Evolutionary conservation across 345 rosid genomes (phyloP).

Genomic region (Anastatica hierochuntica): DNA sequence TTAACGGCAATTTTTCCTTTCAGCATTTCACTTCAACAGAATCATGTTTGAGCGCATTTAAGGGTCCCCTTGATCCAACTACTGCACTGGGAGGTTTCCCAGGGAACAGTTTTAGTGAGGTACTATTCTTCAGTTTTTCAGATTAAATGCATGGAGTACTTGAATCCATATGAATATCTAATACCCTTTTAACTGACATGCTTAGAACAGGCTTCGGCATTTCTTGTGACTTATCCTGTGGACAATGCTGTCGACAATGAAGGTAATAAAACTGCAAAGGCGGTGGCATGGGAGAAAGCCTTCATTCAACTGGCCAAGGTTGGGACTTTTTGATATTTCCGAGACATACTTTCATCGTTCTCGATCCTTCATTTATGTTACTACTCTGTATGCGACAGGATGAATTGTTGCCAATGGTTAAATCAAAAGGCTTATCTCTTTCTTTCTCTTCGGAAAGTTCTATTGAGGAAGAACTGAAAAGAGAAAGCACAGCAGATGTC

Average conservation of each 20-base stretch:
- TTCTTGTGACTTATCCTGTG: slow-evolving; percentile 86
- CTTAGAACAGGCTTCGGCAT: slow-evolving; percentile 83
- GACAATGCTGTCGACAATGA: slow-evolving; percentile 60
- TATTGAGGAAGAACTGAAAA: slow-evolving; percentile 87
- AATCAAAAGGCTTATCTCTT: slow-evolving; percentile 61
- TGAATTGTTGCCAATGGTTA: slow-evolving; percentile 71
- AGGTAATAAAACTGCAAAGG: slow-evolving; percentile 60
- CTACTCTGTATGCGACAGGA: slow-evolving; percentile 41
- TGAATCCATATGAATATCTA: slow-evolving; percentile 9
- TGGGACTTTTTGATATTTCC: slow-evolving; percentile 4
- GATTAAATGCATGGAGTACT: neutral
- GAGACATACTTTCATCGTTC: neutral
- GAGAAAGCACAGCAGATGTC: slow-evolving; percentile 95
- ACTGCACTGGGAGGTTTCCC: slow-evolving; percentile 88
- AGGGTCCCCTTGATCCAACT: slow-evolving; percentile 95
- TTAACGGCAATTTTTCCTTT: slow-evolving; percentile 4
- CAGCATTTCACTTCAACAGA: slow-evolving; percentile 93
- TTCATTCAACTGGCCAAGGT: slow-evolving; percentile 87
- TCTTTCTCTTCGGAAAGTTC: slow-evolving; percentile 95
- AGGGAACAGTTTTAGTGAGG: slow-evolving; percentile 84
- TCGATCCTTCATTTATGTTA: neutral
- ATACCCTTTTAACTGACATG: slow-evolving; percentile 15
- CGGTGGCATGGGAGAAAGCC: slow-evolving; percentile 94
- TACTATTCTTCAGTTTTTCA: slow-evolving; percentile 22
- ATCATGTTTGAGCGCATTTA: slow-evolving; percentile 83